A percentile compares a stretch with the other conserved stretches of the same genome.
phyloP scores from a whole-genome alignment of 345 rosid genomes.

The Hibiscus mutabilis region DNA sequence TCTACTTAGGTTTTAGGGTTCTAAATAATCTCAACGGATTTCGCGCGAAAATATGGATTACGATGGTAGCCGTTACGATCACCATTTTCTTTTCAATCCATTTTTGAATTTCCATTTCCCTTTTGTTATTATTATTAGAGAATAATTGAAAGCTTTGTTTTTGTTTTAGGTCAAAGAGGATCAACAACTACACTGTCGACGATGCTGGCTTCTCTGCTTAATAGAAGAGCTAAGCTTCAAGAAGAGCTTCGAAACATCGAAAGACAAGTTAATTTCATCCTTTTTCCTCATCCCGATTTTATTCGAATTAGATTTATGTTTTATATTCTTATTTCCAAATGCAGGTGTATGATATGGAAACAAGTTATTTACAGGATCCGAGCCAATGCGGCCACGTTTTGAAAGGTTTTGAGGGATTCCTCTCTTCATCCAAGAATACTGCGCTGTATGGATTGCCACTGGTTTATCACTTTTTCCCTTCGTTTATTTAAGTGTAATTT shows the following conservation, averaged over 20 bases:
- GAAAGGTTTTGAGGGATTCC: constrained; percentile 93
- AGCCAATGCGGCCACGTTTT: constrained; percentile 91
- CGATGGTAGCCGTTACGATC: constrained; percentile 12
- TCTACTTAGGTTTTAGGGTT: constrained; percentile 2
- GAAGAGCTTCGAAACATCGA: constrained; percentile 86
- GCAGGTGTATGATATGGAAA: constrained; percentile 98
- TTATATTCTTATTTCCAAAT: not conserved
- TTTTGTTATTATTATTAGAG: not conserved
- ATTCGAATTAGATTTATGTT: not conserved
- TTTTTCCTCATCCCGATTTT: not conserved
- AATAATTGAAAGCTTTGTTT: not conserved
- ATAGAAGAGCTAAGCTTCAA: constrained; percentile 79
- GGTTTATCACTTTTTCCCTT: no score
- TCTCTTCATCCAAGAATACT: constrained; percentile 81
- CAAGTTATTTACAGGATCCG: constrained; percentile 90
- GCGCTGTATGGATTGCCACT: constrained; percentile 55
- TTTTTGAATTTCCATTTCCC: not conserved
- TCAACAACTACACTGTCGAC: constrained; percentile 52
- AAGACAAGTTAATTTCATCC: constrained; percentile 48
- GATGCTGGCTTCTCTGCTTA: constrained; percentile 59
- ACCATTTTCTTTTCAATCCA: not conserved
- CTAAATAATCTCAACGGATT: not conserved
- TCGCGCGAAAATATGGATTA: constrained; percentile 15
- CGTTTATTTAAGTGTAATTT: no score
- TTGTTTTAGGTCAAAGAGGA: constrained; percentile 59